Evolutionary conservation across 2,329 filamentous ascomycete genomes (phyloP).

Genomic region (Microdochium bolleyi): DNA sequence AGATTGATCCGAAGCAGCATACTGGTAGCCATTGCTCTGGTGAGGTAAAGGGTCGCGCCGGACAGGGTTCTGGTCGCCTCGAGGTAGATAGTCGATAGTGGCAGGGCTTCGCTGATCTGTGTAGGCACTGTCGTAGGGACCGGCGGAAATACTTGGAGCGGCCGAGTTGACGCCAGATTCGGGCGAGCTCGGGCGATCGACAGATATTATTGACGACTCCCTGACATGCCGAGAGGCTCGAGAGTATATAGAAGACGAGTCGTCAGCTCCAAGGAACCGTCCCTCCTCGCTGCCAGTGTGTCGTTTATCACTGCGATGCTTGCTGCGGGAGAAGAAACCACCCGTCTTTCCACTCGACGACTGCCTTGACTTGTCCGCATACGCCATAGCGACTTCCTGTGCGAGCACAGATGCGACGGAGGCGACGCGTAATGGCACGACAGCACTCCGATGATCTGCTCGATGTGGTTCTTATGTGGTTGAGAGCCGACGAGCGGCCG

Average conservation of each 20-base stretch:
- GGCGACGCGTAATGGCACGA: conserved; percentile 11
- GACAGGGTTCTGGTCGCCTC: conserved; percentile 52
- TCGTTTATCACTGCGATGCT: conserved; percentile 66
- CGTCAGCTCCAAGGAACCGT: conserved; percentile 48
- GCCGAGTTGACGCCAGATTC: conserved; percentile 63
- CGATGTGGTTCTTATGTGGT: neutral
- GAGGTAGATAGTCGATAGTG: conserved; percentile 64
- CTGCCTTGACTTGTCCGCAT: conserved; percentile 73
- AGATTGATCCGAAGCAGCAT: conserved; percentile 64
- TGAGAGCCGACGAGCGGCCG: neutral
- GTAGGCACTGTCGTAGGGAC: conserved; percentile 71
- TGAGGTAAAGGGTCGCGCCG: conserved; percentile 72
- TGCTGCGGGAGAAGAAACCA: conserved; percentile 84
- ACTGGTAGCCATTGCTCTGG: conserved; percentile 84
- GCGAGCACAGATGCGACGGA: conserved; percentile 1
- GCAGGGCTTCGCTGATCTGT: conserved; percentile 62
- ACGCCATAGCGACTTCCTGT: conserved; percentile 38
- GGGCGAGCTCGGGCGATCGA: conserved; percentile 59
- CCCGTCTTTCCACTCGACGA: conserved; percentile 59
- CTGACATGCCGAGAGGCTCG: conserved; percentile 69
- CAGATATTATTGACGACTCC: conserved; percentile 62
- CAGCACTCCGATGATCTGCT: conserved; percentile 4
- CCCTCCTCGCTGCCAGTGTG: conserved; percentile 51
- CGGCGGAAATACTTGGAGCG: conserved; percentile 77
- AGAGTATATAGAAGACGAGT: conserved; percentile 54